Base-by-base conservation (phyloP, 768 basidiomycete species). In the Pleurotus eryngii region DNA sequence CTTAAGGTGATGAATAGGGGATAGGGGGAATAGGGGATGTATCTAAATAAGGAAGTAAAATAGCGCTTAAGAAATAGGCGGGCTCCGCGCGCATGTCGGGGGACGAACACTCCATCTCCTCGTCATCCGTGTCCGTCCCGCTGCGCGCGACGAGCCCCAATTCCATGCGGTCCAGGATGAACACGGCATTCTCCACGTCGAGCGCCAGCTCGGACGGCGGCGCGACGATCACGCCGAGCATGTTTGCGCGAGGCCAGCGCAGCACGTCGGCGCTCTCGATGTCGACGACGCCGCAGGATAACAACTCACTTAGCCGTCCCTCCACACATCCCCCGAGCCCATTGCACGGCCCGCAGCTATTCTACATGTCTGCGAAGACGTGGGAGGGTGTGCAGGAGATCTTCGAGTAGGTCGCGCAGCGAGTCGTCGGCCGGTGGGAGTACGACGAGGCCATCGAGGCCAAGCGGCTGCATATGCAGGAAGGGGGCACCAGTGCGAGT, bases 341-440 rank as follows among this genome's bases (percentile, higher is more conserved):
- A 30, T 30, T 8, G 30, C 74, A 68, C 1, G 81, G 86, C 3
- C 85, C 89, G 0, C 81, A 76, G 67, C 71, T 91, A 9, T 89
- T 91, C 68, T 86, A 88, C 65, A 82, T 87, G 5, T 89, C 86
- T 1, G 90, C 91, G 2, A 90, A 90, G 70, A 90, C 87, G 4
- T 90, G 91, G 0, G 78, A 81, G 37, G 85, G 87, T 7, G 88
- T 92, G 0, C 49, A 65, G 1, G 86, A 85, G 1, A 85, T 90
- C n/a, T 93, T 92, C 64, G 86, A 83, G 66, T 91, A 91, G 63
- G 76, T 93, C 42, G 87, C 83, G 3, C 65, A 70, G 49, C 74
- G 89, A 24, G 86, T 92, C 7, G 76, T 85, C 37, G 64, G 67
- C 60, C 72, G 79, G 59, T 86, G 84, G 83, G 90, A 86, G 64